These are phyloP conservation scores for Zygoascus bituminiphila DNA, from an alignment of 805 yeast species.

Conservation along the genomic window DNA sequence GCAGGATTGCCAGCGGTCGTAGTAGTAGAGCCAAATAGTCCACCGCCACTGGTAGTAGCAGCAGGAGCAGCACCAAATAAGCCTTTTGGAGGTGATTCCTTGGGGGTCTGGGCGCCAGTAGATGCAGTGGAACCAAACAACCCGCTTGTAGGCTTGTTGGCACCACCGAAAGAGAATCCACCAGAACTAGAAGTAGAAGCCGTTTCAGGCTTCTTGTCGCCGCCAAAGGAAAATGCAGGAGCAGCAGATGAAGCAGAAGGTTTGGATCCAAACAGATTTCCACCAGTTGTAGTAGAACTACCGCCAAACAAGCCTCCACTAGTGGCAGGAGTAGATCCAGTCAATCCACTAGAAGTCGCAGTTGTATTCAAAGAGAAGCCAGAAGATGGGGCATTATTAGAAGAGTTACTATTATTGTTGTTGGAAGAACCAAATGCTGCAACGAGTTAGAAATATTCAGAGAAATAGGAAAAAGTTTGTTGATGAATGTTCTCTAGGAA, in stretches of 20 bases:
- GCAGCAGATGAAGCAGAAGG: not conserved
- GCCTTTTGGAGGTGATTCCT: not conserved
- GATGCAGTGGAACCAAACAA: not conserved
- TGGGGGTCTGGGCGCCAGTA: not conserved
- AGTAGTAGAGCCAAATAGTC: slow-evolving; percentile 11
- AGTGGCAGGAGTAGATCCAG: not conserved
- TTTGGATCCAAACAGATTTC: not conserved
- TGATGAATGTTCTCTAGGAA: no score
- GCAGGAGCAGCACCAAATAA: slow-evolving; percentile 3
- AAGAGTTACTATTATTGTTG: not conserved
- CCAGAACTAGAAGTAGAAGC: not conserved
- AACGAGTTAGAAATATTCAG: no score
- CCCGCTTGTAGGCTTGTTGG: not conserved
- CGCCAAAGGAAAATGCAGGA: not conserved
- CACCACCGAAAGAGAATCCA: not conserved
- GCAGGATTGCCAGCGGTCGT: slow-evolving; percentile 5
- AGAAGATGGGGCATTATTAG: not conserved
- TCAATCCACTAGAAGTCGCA: not conserved
- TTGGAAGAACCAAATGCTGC: not conserved
- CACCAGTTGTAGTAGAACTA: not conserved
- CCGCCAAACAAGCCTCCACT: not conserved
- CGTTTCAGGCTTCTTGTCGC: not conserved
- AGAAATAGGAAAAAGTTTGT: no score
- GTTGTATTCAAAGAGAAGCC: not conserved
- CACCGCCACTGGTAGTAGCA: slow-evolving; percentile 6